A percentile compares a stretch with the other conserved stretches of the same genome.
phyloP scores from a whole-genome alignment of 106 monocot genomes.

The Allium sativum region DNA sequence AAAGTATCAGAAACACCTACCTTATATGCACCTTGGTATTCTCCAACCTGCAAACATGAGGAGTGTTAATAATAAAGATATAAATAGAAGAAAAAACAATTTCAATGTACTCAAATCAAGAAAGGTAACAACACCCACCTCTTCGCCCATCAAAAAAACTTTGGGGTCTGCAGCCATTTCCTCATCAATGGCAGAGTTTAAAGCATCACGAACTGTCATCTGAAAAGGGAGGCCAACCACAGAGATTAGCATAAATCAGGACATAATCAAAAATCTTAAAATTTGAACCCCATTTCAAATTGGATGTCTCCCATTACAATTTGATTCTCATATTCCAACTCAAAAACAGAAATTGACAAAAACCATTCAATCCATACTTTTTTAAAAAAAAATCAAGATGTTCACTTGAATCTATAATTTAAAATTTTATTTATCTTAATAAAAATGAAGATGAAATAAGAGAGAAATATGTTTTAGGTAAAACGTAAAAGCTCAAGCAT shows the following conservation, averaged over 20 bases:
- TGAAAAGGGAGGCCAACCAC: neutral
- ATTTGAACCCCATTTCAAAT: too few species aligned
- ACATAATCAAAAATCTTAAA: neutral
- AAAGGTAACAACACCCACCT: too few species aligned
- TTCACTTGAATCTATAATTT: neutral
- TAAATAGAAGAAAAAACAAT: neutral
- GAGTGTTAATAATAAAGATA: slow-evolving; percentile 7
- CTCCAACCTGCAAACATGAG: slow-evolving; percentile 63
- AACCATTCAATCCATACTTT: neutral
- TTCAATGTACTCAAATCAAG: slow-evolving; percentile 58
- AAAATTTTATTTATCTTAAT: too few species aligned
- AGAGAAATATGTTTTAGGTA: too few species aligned
- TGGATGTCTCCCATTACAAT: too few species aligned
- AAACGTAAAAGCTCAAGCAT: too few species aligned
- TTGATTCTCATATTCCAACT: too few species aligned
- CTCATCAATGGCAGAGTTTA: slow-evolving; percentile 95
- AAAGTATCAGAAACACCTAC: slow-evolving; percentile 20
- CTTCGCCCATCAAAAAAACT: slow-evolving; percentile 59
- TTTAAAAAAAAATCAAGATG: neutral
- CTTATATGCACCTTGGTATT: slow-evolving; percentile 99
- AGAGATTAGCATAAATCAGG: neutral
- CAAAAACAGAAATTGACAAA: neutral
- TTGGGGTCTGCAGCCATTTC: slow-evolving; percentile 97
- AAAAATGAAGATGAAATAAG: too few species aligned
- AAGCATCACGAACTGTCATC: slow-evolving; percentile 91